phyloP scores from a whole-genome alignment of 495 filamentous ascomycete genomes.

The Aspergillus haitiensis region DNA sequence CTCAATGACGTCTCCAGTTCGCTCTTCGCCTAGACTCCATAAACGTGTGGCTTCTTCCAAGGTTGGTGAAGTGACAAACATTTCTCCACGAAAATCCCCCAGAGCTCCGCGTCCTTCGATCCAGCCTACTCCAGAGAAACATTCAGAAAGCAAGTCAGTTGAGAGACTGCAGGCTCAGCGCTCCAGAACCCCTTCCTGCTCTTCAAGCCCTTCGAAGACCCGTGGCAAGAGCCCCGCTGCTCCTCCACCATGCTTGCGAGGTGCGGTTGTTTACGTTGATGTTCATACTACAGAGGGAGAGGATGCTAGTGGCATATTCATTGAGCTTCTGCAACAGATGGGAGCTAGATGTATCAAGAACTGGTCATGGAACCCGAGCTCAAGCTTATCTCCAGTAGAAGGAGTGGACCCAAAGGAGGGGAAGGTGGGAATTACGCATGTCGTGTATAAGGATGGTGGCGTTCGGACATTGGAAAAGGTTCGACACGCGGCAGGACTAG shows the following conservation, averaged over 20 bases:
- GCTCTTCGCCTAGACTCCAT: slow-evolving; percentile 37
- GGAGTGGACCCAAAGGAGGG: slow-evolving; percentile 34
- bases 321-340: slow-evolving; percentile 77
- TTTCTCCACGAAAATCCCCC: slow-evolving; percentile 31
- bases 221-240: slow-evolving; percentile 22
- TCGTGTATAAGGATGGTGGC: slow-evolving; percentile 92
- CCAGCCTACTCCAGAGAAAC: slow-evolving; percentile 25
- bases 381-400: slow-evolving; percentile 39
- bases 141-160: slow-evolving; percentile 9
- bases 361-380: slow-evolving; percentile 79
- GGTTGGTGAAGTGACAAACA: slow-evolving; percentile 21
- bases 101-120: slow-evolving; percentile 24
- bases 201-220: slow-evolving; percentile 32
- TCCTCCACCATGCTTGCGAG: slow-evolving; percentile 51
- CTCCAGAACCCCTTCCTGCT: slow-evolving; percentile 22
- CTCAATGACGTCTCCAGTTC: slow-evolving; percentile 40
- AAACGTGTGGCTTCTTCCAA: slow-evolving; percentile 27
- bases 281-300: slow-evolving; percentile 89
- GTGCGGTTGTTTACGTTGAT: slow-evolving; percentile 86
- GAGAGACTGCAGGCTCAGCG: slow-evolving; percentile 2
- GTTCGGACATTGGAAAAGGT: slow-evolving; percentile 87
- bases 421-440: slow-evolving; percentile 86
- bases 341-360: slow-evolving; percentile 79
- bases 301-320: slow-evolving; percentile 80
- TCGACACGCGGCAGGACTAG: slow-evolving; percentile 66